Percentiles rank a stretch among this genome's conserved stretches.
phyloP scores from a whole-genome alignment of 2,329 filamentous ascomycete genomes.

The Phialophora tarda region DNA sequence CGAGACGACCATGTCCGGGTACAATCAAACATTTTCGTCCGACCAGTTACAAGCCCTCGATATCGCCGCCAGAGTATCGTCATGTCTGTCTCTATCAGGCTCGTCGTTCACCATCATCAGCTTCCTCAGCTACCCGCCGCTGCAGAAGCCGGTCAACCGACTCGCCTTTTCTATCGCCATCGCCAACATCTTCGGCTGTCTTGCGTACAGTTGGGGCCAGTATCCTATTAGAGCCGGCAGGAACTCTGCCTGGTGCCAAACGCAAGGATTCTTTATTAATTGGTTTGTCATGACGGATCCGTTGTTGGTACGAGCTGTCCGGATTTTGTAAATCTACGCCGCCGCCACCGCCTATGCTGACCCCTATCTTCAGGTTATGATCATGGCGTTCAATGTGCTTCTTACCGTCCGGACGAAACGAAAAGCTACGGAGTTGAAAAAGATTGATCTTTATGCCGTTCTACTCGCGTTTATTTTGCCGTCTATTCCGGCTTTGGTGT shows the following conservation, averaged over 20 bases:
- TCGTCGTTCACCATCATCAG: conserved; percentile 32
- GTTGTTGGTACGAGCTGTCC: conserved; percentile 21
- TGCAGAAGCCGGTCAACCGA: conserved; percentile 33
- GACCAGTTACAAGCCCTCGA: conserved; percentile 25
- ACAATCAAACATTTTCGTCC: conserved; percentile 23
- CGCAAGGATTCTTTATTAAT: conserved; percentile 29
- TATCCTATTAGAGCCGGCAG: conserved; percentile 27
- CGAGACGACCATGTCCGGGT: conserved; percentile 25
- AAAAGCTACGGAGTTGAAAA: conserved; percentile 25
- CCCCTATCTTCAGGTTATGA: conserved; percentile 20
- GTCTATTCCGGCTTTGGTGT: conserved; percentile 27
- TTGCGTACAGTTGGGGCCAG: conserved; percentile 31
- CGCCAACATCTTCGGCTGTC: conserved; percentile 27
- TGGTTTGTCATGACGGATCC: conserved; percentile 36
- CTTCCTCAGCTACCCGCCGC: conserved; percentile 27
- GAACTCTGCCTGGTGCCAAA: conserved; percentile 29
- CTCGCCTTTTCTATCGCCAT: conserved; percentile 33
- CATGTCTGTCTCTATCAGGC: conserved; percentile 29
- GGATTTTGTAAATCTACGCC: not conserved
- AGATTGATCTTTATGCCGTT: conserved; percentile 26
- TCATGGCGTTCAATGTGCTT: conserved; percentile 32
- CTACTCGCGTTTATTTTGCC: conserved; percentile 25
- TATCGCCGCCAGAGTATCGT: conserved; percentile 27
- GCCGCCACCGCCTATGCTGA: not conserved
- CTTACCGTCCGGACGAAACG: conserved; percentile 27